These are phyloP conservation scores for Leishmania tarentolae DNA, from an alignment of 208 protist genomes.

Conservation along the genomic window DNA sequence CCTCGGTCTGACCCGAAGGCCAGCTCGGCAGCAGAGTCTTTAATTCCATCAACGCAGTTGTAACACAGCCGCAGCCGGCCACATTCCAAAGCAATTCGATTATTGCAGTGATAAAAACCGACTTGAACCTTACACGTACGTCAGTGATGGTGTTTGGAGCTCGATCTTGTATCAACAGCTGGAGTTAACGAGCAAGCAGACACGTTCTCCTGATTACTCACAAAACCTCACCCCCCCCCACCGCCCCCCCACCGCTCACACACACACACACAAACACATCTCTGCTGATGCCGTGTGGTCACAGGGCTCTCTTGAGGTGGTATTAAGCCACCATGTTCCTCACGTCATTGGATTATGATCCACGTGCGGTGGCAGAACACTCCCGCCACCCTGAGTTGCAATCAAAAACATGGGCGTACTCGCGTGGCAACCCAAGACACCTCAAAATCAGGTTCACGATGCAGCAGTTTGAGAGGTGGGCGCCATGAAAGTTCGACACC, in stretches of 20 bases:
- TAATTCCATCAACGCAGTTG: conserved; percentile 22
- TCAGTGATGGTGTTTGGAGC: background rate
- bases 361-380: conserved; percentile 14
- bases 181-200: conserved; percentile 9
- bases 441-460: conserved; percentile 33
- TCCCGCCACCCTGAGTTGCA: background rate
- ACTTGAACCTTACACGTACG: conserved; percentile 41
- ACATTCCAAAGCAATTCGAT: conserved; percentile 40
- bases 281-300: background rate
- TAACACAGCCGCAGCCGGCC: conserved; percentile 27
- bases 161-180: conserved; percentile 9
- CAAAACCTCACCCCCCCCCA: background rate
- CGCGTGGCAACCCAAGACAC: conserved; percentile 38
- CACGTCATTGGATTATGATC: background rate
- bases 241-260: background rate
- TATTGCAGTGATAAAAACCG: conserved; percentile 24
- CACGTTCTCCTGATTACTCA: background rate
- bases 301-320: too few relatives aligned
- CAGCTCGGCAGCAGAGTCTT: conserved; percentile 20
- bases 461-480: conserved; percentile 24
- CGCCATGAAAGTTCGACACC: conserved; percentile 26
- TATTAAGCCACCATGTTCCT: background rate
- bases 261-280: background rate
- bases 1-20: conserved; percentile 30
- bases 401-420: conserved; percentile 45